Percentiles rank a stretch among this genome's conserved stretches.
These are phyloP conservation scores for Teratosphaeria destructans DNA, from an alignment of 2,329 filamentous ascomycete species.

Conservation along the genomic window DNA sequence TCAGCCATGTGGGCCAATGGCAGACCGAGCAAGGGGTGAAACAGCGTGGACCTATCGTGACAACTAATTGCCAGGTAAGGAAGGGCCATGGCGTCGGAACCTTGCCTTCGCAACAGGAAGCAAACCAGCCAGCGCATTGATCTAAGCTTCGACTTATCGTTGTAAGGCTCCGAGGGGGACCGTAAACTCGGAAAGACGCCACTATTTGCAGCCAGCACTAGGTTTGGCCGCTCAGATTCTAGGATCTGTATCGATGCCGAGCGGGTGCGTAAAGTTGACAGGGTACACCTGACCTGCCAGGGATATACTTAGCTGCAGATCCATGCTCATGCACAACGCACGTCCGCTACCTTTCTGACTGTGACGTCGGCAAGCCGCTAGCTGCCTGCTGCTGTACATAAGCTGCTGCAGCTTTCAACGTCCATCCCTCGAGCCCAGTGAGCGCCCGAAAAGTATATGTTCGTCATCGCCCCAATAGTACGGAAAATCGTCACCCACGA, in stretches of 20 bases:
- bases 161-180: neutral
- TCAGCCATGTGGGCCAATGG: conserved; percentile 15
- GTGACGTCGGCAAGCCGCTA: conserved; percentile 17
- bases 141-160: neutral
- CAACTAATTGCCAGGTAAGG: conserved; percentile 17
- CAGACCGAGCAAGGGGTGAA: conserved; percentile 25
- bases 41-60: conserved; percentile 20
- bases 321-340: conserved; percentile 18
- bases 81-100: conserved; percentile 7
- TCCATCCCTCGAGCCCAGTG: neutral
- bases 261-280: neutral
- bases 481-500: neutral
- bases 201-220: neutral
- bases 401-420: neutral
- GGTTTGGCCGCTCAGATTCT: neutral
- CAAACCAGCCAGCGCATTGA: neutral
- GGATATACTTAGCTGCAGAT: conserved; percentile 18
- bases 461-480: neutral
- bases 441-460: neutral
- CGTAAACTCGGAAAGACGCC: neutral
- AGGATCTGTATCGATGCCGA: neutral
- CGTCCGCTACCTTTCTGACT: conserved; percentile 8
- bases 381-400: neutral
- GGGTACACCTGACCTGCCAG: neutral
- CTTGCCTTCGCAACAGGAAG: neutral